A percentile compares a stretch with the other conserved stretches of the same genome.
phyloP scores from a whole-genome alignment of 352 stramenopile species.

The Aphanomyces stellatus region DNA sequence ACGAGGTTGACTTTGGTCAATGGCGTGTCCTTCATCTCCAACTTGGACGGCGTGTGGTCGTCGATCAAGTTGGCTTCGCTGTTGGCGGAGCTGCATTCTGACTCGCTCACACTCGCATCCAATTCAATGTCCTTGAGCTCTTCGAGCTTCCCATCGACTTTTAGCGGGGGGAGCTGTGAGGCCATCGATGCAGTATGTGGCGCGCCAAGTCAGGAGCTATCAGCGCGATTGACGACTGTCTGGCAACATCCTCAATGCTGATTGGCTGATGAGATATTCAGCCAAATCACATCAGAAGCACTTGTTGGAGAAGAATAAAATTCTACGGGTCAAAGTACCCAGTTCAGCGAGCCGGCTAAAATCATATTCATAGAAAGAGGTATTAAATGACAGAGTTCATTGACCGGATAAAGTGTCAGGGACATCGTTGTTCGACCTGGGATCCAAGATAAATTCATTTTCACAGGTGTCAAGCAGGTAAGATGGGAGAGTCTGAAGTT shows the following conservation, averaged over 20 bases:
- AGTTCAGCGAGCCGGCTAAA: too few species aligned
- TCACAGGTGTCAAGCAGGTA: neutral
- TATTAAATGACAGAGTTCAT: too few species aligned
- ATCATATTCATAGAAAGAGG: too few species aligned
- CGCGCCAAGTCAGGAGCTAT: neutral
- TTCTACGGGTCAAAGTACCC: too few species aligned
- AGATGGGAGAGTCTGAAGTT: neutral
- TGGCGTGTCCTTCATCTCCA: neutral
- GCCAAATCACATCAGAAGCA: neutral
- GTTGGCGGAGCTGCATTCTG: neutral
- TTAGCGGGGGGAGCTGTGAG: neutral
- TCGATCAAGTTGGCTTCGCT: slow-evolving; percentile 6
- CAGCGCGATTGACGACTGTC: neutral
- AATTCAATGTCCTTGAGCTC: slow-evolving; percentile 1
- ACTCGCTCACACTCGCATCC: neutral
- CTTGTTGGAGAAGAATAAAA: too few species aligned
- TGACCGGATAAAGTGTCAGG: too few species aligned
- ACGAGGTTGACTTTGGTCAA: slow-evolving; percentile 2
- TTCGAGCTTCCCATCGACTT: neutral
- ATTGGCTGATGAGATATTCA: too few species aligned
- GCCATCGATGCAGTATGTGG: neutral
- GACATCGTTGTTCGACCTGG: neutral
- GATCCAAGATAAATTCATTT: neutral
- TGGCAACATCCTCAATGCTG: neutral
- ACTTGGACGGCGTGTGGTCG: slow-evolving; percentile 1